These are phyloP conservation scores for Claviceps capensis DNA, from an alignment of 2,329 filamentous ascomycete genomes.

Conservation along the genomic window DNA sequence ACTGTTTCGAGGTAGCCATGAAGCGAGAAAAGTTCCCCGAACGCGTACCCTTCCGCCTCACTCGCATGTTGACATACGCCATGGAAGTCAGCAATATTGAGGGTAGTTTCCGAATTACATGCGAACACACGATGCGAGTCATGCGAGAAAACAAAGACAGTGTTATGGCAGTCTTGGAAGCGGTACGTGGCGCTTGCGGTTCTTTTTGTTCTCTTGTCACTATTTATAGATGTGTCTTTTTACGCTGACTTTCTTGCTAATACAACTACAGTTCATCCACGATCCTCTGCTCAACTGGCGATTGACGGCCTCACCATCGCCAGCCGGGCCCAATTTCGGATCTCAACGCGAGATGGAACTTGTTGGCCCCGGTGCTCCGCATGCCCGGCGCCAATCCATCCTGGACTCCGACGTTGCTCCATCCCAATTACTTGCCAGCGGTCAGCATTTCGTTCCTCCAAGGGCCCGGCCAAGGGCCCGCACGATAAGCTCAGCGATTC, in stretches of 20 bases:
- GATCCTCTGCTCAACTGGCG: constrained; percentile 98
- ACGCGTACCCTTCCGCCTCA: constrained; percentile 91
- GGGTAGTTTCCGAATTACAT: constrained; percentile 94
- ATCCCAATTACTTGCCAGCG: constrained; percentile 39
- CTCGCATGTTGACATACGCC: constrained; percentile 96
- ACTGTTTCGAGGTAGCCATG: constrained; percentile 99
- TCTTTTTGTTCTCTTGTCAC: neutral
- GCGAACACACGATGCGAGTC: constrained; percentile 96
- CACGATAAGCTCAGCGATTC: constrained; percentile 42
- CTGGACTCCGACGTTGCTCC: constrained; percentile 49
- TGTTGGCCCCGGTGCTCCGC: constrained; percentile 30
- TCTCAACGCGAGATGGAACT: constrained; percentile 45
- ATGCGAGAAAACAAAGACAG: constrained; percentile 95
- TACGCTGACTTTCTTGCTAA: neutral
- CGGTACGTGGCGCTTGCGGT: constrained; percentile 45
- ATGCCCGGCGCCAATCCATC: constrained; percentile 54
- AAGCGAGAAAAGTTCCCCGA: constrained; percentile 99
- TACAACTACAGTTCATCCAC: constrained; percentile 71
- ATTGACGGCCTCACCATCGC: constrained; percentile 52
- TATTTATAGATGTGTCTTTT: neutral
- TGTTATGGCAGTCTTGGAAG: constrained; percentile 94
- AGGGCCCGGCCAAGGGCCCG: constrained; percentile 43
- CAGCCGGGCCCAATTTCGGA: constrained; percentile 52
- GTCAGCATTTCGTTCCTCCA: constrained; percentile 30
- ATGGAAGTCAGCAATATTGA: constrained; percentile 99